Evolutionary conservation across 1,284 basidiomycete genomes (phyloP).

Genomic region (Peniophora sp.): DNA sequence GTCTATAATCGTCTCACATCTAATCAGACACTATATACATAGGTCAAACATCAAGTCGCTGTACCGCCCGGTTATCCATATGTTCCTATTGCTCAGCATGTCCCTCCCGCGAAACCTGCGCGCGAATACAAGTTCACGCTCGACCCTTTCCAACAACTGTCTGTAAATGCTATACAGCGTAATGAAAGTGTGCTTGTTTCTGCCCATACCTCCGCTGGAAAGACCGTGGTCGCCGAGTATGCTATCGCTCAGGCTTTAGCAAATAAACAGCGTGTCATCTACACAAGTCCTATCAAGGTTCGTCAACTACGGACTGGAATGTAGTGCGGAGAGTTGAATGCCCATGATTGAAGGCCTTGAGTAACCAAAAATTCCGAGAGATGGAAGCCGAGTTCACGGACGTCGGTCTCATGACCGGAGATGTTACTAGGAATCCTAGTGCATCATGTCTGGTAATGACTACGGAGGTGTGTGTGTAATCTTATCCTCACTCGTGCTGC

Average conservation of each 20-base stretch:
- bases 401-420: slow-evolving; percentile 98
- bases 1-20: background rate
- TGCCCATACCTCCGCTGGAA: slow-evolving; percentile 98
- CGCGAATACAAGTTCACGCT: slow-evolving; percentile 93
- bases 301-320: slow-evolving; percentile 14
- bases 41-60: slow-evolving; percentile 93
- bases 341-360: slow-evolving; percentile 64
- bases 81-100: slow-evolving; percentile 84
- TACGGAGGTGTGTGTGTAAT: slow-evolving; percentile 64
- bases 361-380: slow-evolving; percentile 98
- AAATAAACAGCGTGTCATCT: slow-evolving; percentile 93
- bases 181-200: slow-evolving; percentile 98
- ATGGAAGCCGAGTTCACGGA: slow-evolving; percentile 96
- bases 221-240: slow-evolving; percentile 98
- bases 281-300: slow-evolving; percentile 96
- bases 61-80: slow-evolving; percentile 92
- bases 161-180: slow-evolving; percentile 91
- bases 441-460: slow-evolving; percentile 99
- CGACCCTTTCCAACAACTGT: slow-evolving; percentile 96
- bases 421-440: slow-evolving; percentile 98
- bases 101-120: slow-evolving; percentile 87
- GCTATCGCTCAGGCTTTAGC: slow-evolving; percentile 95
- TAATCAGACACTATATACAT: background rate
- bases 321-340: slow-evolving; percentile 5
- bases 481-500: background rate